A percentile compares a stretch with the other conserved stretches of the same genome.
phyloP scores from a whole-genome alignment of 73 alveolate species.

The Paramecium tetraurelia region DNA sequence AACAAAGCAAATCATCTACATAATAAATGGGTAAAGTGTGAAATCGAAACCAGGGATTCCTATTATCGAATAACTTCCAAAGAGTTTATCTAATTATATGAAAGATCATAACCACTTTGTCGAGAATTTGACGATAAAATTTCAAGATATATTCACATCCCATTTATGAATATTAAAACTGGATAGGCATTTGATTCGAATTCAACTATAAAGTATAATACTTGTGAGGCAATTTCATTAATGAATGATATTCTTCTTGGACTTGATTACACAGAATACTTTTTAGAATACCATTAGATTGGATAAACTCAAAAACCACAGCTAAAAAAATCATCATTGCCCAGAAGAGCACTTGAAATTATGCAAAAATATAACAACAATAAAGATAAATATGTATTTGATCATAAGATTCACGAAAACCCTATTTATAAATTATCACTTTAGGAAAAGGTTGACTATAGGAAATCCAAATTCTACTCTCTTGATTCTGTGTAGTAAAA shows the following conservation, averaged over 20 bases:
- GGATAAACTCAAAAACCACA: background rate
- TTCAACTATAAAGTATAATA: background rate
- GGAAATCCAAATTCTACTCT: background rate
- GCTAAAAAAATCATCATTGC: background rate
- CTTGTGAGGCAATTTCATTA: background rate
- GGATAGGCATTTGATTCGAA: background rate
- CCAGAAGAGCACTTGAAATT: background rate
- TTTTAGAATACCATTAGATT: background rate
- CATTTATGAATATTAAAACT: background rate
- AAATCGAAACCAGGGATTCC: background rate
- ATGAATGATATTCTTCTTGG: background rate
- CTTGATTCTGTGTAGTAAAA: background rate
- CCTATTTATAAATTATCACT: background rate
- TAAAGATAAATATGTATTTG: background rate
- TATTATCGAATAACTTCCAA: conserved; percentile 20
- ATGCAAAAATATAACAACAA: background rate
- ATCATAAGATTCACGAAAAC: conserved; percentile 9
- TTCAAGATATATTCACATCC: background rate
- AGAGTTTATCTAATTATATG: conserved; percentile 10
- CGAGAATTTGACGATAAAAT: background rate
- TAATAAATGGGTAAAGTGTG: conserved; percentile 18
- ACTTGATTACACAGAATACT: background rate
- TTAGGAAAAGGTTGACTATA: background rate
- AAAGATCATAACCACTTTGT: background rate
- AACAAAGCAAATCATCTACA: background rate